Evolutionary conservation across 2,329 filamentous ascomycete genomes (phyloP).

Genomic region (Colletotrichum paranaense): DNA sequence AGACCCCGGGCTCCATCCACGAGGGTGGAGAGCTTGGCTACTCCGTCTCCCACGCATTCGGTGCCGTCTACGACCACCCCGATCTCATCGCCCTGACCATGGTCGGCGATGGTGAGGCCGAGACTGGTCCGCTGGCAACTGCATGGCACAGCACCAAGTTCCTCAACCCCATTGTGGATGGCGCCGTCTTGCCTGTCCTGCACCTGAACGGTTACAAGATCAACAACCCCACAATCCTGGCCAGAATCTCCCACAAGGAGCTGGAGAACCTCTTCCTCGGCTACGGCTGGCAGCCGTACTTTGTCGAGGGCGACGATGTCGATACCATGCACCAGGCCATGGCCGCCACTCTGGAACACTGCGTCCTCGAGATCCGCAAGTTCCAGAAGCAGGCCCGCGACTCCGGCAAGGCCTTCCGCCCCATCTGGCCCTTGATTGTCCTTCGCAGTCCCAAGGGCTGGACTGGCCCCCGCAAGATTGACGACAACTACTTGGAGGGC

Average conservation of each 20-base stretch:
- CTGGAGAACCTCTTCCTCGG: conserved; percentile 76
- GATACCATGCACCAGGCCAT: conserved; percentile 85
- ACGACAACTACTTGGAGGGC: conserved; percentile 77
- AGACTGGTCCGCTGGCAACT: conserved; percentile 82
- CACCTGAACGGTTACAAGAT: conserved; percentile 90
- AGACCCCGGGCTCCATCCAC: conserved; percentile 81
- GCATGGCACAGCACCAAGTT: conserved; percentile 88
- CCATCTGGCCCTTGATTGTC: conserved; percentile 83
- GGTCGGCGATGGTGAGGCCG: conserved; percentile 85
- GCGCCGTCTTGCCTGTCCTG: conserved; percentile 80
- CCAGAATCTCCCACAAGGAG: conserved; percentile 80
- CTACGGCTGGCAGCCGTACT: conserved; percentile 84
- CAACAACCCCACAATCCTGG: conserved; percentile 81
- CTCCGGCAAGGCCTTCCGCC: conserved; percentile 75
- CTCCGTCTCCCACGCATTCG: conserved; percentile 82
- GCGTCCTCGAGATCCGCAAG: conserved; percentile 74
- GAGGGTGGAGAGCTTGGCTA: conserved; percentile 88
- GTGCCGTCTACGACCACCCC: conserved; percentile 80
- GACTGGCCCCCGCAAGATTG: conserved; percentile 79
- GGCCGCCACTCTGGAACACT: conserved; percentile 80
- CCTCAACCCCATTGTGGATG: conserved; percentile 81
- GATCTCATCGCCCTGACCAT: conserved; percentile 80
- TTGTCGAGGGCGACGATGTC: conserved; percentile 80
- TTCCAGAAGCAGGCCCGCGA: conserved; percentile 79
- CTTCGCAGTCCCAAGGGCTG: conserved; percentile 84